phyloP scores from a whole-genome alignment of 306 rosid genomes.

The Argentina anserina region DNA sequence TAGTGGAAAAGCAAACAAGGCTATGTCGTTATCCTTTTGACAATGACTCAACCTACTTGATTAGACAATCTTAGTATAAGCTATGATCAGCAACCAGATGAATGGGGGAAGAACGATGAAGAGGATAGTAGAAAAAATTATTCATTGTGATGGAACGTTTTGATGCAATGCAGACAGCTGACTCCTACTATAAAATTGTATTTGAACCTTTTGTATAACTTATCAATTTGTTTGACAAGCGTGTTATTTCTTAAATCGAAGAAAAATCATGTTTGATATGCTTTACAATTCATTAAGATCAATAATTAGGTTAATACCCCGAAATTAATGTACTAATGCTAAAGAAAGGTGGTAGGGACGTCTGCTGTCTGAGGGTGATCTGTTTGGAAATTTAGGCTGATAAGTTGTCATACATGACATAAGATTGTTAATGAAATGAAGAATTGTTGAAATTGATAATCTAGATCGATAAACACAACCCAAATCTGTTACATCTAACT shows the following conservation, averaged over 20 bases:
- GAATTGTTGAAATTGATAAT: no score
- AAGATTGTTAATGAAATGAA: no score
- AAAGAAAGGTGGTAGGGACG: not conserved
- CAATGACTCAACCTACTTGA: not conserved
- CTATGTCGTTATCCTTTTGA: not conserved
- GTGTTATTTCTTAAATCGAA: not conserved
- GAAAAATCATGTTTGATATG: not conserved
- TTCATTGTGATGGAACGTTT: not conserved
- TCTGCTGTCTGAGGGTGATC: not conserved
- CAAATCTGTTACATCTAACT: no score
- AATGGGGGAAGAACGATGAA: no score
- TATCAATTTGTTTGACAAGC: not conserved
- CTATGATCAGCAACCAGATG: not conserved
- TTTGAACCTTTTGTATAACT: not conserved
- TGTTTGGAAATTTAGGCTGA: not conserved
- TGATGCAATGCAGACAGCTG: not conserved
- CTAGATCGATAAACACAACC: no score
- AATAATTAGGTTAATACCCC: not conserved
- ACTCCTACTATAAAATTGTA: not conserved
- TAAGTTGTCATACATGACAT: not conserved
- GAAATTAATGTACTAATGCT: not conserved
- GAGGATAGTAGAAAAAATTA: not conserved
- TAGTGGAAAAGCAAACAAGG: not conserved
- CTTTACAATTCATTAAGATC: not conserved
- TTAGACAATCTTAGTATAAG: not conserved